Evolutionary conservation across 768 basidiomycete species (phyloP).

Genomic region (Polyporus arcularius): DNA sequence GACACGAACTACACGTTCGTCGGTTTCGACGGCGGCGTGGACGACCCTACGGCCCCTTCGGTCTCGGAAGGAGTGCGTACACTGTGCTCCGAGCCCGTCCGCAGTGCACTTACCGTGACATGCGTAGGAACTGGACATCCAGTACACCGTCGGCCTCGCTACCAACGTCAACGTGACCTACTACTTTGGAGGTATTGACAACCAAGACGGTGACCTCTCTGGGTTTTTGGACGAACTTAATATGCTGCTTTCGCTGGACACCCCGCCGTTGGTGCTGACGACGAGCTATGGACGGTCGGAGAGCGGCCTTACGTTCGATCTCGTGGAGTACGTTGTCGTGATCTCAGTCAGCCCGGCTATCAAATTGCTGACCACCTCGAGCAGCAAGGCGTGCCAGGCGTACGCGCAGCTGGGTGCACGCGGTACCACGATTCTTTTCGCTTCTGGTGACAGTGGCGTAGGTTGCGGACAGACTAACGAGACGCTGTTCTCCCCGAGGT

Average conservation of each 20-base stretch:
- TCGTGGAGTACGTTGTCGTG: slow-evolving; percentile 27
- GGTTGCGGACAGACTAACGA: slow-evolving; percentile 22
- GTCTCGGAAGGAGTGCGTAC: slow-evolving; percentile 30
- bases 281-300: slow-evolving; percentile 48
- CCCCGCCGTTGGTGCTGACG: slow-evolving; percentile 33
- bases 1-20: slow-evolving; percentile 26
- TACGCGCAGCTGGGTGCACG: slow-evolving; percentile 37
- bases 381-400: slow-evolving; percentile 34
- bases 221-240: slow-evolving; percentile 36
- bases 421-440: slow-evolving; percentile 37
- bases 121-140: slow-evolving; percentile 35
- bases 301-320: slow-evolving; percentile 42
- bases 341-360: slow-evolving; percentile 52
- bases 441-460: slow-evolving; percentile 40
- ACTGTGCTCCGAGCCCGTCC: neutral
- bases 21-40: slow-evolving; percentile 31
- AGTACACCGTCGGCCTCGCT: slow-evolving; percentile 36
- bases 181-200: slow-evolving; percentile 32
- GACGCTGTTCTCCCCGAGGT: slow-evolving; percentile 34
- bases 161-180: slow-evolving; percentile 33
- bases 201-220: slow-evolving; percentile 28
- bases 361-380: slow-evolving; percentile 39
- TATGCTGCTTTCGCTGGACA: slow-evolving; percentile 23
- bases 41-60: slow-evolving; percentile 23
- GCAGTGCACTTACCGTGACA: neutral